Evolutionary conservation across 768 basidiomycete species (phyloP).

Genomic region (Russula earlei): DNA sequence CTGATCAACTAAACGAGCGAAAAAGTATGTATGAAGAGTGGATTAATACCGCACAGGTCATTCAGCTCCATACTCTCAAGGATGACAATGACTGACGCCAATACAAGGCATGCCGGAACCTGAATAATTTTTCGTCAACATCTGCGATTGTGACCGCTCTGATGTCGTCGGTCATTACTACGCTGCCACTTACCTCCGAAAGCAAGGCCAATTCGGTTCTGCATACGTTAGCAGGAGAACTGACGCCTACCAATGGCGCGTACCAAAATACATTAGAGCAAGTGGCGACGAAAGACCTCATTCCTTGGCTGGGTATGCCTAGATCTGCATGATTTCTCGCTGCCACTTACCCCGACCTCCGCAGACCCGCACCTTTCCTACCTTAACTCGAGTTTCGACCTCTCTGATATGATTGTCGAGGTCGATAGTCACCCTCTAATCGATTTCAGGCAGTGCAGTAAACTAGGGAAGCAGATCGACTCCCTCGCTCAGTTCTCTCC

Average conservation of each 20-base stretch:
- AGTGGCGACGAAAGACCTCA: neutral
- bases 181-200: slow-evolving; percentile 4
- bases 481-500: slow-evolving; percentile 2
- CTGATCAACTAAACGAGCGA: neutral
- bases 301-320: slow-evolving; percentile 9
- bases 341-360: neutral
- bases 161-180: neutral
- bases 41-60: slow-evolving; percentile 9
- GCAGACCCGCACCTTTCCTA: slow-evolving; percentile 2
- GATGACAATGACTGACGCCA: neutral
- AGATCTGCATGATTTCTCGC: too few species aligned
- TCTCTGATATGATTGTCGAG: neutral
- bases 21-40: slow-evolving; percentile 2
- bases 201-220: neutral
- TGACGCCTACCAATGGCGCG: neutral
- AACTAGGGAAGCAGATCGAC: slow-evolving; percentile 4
- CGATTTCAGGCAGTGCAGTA: neutral
- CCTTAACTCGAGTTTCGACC: neutral
- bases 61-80: neutral
- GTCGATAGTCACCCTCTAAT: slow-evolving; percentile 2
- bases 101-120: neutral
- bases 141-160: slow-evolving; percentile 7
- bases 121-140: slow-evolving; percentile 8
- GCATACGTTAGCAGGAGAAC: neutral
- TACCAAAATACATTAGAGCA: neutral